Conservation (phyloP, 371 early-diverging fungal species). For the Rhizopus stolonifer region DNA sequence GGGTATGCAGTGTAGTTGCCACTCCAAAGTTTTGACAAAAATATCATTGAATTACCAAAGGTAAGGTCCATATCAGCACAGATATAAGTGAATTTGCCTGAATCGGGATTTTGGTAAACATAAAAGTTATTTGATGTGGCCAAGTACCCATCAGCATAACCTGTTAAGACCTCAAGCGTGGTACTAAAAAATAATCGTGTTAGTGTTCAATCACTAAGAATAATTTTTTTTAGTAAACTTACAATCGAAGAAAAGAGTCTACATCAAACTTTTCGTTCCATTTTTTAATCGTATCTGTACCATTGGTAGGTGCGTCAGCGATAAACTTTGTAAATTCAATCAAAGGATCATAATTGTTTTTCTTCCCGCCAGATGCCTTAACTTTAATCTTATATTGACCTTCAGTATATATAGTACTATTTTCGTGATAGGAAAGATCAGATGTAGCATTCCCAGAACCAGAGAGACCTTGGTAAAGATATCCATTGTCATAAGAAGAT, state of each 20-base stretch:
- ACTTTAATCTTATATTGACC: conserved; percentile 33
- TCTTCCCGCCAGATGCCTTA: conserved; percentile 3
- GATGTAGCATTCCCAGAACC: conserved; percentile 2
- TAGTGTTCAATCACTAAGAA: too few relatives aligned
- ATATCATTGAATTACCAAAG: conserved; percentile 6
- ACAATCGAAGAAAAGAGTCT: conserved; percentile 33
- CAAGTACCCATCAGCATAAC: conserved; percentile 28
- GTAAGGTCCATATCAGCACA: conserved; percentile 23
- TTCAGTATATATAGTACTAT: conserved; percentile 21
- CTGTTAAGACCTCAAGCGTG: conserved; percentile 1
- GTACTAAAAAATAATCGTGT: too few relatives aligned
- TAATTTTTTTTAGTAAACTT: too few relatives aligned
- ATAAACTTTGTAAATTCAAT: conserved; percentile 38
- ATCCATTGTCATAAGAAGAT: conserved; percentile 29
- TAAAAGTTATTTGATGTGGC: conserved; percentile 27
- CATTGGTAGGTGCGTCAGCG: conserved; percentile 19
- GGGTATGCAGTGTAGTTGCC: conserved; percentile 22
- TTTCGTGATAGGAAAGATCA: conserved; percentile 20
- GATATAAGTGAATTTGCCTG: conserved; percentile 9
- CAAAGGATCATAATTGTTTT: conserved; percentile 20
- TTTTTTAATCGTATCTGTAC: conserved; percentile 11
- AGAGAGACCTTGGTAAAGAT: conserved; percentile 32
- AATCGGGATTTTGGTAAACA: conserved; percentile 20
- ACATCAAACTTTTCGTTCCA: conserved; percentile 35
- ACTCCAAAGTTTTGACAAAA: conserved; percentile 5